Evolutionary conservation across 1,284 basidiomycete species (phyloP).

Genomic region (Agaricales sp.): DNA sequence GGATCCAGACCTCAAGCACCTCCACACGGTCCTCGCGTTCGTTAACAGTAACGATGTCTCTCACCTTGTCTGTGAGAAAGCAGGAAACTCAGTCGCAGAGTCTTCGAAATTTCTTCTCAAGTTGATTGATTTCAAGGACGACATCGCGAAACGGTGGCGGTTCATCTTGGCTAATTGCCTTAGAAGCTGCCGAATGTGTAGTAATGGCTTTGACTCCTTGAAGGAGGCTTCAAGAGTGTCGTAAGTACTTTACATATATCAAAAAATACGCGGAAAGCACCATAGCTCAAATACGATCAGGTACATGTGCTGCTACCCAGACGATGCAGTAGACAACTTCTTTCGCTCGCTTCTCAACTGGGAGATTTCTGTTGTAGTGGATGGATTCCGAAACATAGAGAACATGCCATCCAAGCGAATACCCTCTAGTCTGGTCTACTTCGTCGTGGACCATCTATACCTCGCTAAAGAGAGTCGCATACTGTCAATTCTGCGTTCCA

Average conservation of each 20-base stretch:
- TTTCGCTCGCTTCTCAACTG: neutral
- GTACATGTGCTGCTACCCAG: conserved; percentile 54
- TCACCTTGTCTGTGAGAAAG: conserved; percentile 68
- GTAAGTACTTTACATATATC: conserved; percentile 45
- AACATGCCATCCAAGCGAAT: conserved; percentile 15
- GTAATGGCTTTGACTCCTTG: conserved; percentile 50
- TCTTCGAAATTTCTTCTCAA: conserved; percentile 73
- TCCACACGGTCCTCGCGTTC: conserved; percentile 33
- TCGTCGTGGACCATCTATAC: conserved; percentile 51
- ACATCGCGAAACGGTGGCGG: conserved; percentile 54
- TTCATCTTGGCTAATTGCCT: conserved; percentile 44
- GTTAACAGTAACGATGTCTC: conserved; percentile 25
- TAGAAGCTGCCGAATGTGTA: conserved; percentile 54
- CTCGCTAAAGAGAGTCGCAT: conserved; percentile 46
- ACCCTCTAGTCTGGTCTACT: conserved; percentile 31
- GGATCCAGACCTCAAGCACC: conserved; percentile 40
- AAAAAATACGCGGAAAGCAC: neutral
- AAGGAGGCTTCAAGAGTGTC: conserved; percentile 53
- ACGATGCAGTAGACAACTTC: conserved; percentile 43
- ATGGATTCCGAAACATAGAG: conserved; percentile 5
- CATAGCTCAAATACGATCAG: conserved; percentile 16
- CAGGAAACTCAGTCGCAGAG: conserved; percentile 37
- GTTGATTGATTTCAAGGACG: conserved; percentile 66
- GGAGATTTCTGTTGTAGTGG: neutral
- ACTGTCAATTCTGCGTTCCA: conserved; percentile 30